Evolutionary conservation across 176 grass and related monocot species (phyloP).

Genomic region (Sorghum bicolor): Sorghum_bicolor_NCBIv3 NC_012871.2:69799501-69800000

Average conservation of each 20-base stretch:
- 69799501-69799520: conserved; percentile 13
- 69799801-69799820: conserved; percentile 51
- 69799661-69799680: no score
- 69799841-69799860: conserved; percentile 28
- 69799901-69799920: conserved; percentile 20
- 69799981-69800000: no score
- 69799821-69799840: conserved; percentile 38
- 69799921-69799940: conserved; percentile 11
- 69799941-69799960: conserved; percentile 38
- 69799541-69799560: conserved; percentile 15
- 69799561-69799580: not conserved
- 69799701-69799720: conserved; percentile 21
- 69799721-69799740: conserved; percentile 24
- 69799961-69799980: no score
- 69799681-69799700: no score
- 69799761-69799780: not conserved
- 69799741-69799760: conserved; percentile 49
- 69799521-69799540: conserved; percentile 44
- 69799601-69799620: no score
- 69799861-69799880: conserved; percentile 25
- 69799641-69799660: no score
- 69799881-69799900: conserved; percentile 39
- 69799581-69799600: no score
- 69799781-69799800: conserved; percentile 57
- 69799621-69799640: no score